These are phyloP conservation scores for Chrysoporthe cubensis DNA, from an alignment of 2,329 filamentous ascomycete species.

Conservation along the genomic window DNA sequence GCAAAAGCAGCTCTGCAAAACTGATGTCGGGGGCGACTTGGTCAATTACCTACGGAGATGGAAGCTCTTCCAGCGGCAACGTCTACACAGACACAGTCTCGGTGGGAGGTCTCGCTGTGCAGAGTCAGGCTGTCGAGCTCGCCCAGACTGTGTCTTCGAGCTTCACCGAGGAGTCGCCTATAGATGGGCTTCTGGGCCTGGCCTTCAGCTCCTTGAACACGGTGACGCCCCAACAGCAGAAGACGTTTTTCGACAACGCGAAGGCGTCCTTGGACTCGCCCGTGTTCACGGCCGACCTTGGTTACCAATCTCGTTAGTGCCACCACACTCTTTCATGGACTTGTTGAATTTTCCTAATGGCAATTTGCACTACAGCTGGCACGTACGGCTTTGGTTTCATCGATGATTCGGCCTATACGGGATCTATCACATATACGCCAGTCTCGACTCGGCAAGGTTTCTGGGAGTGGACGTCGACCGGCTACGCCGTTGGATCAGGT, in stretches of 20 bases:
- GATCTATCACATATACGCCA: conserved; percentile 57
- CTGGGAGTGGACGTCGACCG: conserved; percentile 59
- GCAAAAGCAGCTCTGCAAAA: conserved; percentile 36
- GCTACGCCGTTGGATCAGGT: conserved; percentile 40
- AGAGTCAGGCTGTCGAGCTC: conserved; percentile 48
- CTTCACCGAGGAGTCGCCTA: conserved; percentile 43
- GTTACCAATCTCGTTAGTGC: conserved; percentile 35
- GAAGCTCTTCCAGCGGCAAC: conserved; percentile 37
- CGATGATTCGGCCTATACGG: conserved; percentile 58
- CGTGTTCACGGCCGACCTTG: conserved; percentile 40
- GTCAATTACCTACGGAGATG: conserved; percentile 41
- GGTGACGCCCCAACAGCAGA: conserved; percentile 43
- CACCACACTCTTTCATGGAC: neutral
- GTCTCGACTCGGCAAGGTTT: conserved; percentile 60
- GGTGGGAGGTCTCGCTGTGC: conserved; percentile 43
- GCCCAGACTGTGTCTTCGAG: conserved; percentile 45
- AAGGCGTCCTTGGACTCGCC: conserved; percentile 35
- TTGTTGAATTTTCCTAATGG: neutral
- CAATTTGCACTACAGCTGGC: conserved; percentile 22
- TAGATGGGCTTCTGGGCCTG: conserved; percentile 50
- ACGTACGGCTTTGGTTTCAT: conserved; percentile 48
- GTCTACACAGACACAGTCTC: conserved; percentile 39
- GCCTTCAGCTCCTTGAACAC: conserved; percentile 50
- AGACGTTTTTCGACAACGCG: conserved; percentile 47
- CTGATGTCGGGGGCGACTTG: conserved; percentile 35